These are phyloP conservation scores for Colletotrichum tamarilloi DNA, from an alignment of 2,329 filamentous ascomycete species.

Conservation along the genomic window DNA sequence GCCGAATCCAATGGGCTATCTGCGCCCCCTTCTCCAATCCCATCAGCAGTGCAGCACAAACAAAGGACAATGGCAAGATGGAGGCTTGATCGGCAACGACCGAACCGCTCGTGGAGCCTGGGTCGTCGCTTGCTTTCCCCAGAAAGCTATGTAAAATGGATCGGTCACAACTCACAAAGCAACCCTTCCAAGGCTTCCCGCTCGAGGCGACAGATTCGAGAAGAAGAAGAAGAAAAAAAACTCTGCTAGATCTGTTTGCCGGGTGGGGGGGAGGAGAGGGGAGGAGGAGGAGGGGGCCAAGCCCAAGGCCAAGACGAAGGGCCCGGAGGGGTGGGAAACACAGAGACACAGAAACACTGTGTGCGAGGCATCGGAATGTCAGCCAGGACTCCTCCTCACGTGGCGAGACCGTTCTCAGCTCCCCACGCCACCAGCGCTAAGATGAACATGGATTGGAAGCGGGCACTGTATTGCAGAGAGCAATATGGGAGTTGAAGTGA, in stretches of 20 bases:
- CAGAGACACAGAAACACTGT: background rate
- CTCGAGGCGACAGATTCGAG: background rate
- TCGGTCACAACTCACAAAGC: slow-evolving; percentile 21
- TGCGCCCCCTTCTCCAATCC: background rate
- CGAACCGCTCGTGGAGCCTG: background rate
- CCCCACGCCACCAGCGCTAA: slow-evolving; percentile 9
- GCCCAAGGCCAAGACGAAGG: background rate
- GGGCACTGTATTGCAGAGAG: slow-evolving; percentile 1
- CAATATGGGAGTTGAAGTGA: background rate
- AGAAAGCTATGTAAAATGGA: slow-evolving; percentile 8
- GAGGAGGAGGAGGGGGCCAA: background rate
- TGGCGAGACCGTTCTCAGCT: slow-evolving; percentile 25
- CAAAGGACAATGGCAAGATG: slow-evolving; percentile 9
- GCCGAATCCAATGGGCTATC: background rate
- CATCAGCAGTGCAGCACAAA: background rate
- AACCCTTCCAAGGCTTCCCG: background rate
- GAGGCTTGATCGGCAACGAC: slow-evolving; percentile 12
- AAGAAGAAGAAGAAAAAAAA: background rate
- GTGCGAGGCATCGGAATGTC: background rate
- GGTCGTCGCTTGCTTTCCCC: background rate
- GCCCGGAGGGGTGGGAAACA: background rate
- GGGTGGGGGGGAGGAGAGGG: background rate
- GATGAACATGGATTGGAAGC: background rate
- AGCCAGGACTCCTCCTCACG: slow-evolving; percentile 10
- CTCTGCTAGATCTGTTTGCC: background rate